Conservation (phyloP, 164 flowering plant species). For the Sextonia rubra region DNA sequence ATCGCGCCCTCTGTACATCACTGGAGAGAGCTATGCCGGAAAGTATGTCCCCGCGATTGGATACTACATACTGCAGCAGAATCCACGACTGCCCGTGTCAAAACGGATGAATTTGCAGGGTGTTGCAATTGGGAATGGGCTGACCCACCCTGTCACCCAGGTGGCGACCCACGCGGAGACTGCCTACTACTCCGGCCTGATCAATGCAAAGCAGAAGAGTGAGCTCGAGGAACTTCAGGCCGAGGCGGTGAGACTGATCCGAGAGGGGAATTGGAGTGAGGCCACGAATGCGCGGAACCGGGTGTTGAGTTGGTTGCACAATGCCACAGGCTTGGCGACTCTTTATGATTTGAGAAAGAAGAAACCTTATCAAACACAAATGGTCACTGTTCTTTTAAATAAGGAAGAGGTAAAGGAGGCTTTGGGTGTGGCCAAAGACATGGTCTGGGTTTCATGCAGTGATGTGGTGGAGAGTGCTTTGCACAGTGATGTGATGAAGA, state of each 20-base stretch:
- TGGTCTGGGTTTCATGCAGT: constrained; percentile 53
- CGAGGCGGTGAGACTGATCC: constrained; percentile 14
- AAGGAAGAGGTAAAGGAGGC: constrained; percentile 39
- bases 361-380: constrained; percentile 34
- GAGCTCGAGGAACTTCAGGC: constrained; percentile 24
- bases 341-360: constrained; percentile 23
- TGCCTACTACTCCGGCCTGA: constrained; percentile 53
- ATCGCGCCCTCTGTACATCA: constrained; percentile 62
- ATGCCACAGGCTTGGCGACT: constrained; percentile 26
- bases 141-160: constrained; percentile 67
- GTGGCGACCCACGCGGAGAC: constrained; percentile 52
- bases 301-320: constrained; percentile 13
- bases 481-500: constrained; percentile 81
- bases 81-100: not conserved
- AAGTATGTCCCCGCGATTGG: constrained; percentile 78
- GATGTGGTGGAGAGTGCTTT: constrained; percentile 38
- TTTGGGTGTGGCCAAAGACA: constrained; percentile 37
- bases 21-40: constrained; percentile 87
- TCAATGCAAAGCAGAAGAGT: constrained; percentile 53
- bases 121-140: constrained; percentile 68
- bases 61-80: constrained; percentile 39
- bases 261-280: constrained; percentile 21
- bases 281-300: constrained; percentile 16
- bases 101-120: constrained; percentile 35
- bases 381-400: constrained; percentile 31